These are phyloP conservation scores for Exophiala aquamarina DNA, from an alignment of 2,329 filamentous ascomycete species.

Conservation along the genomic window DNA sequence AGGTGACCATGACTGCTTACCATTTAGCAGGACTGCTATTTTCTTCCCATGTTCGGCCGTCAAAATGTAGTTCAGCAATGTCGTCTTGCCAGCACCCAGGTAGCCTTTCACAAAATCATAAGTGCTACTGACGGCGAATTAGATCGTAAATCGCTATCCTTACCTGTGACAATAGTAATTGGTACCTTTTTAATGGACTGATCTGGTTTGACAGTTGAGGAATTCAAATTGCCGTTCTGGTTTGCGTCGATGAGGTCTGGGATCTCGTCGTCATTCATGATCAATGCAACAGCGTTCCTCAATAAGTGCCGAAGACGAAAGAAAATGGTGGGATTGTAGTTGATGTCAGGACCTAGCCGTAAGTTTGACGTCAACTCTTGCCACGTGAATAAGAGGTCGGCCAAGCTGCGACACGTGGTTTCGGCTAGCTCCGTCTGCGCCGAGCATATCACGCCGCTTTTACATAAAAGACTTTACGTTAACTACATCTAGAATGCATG, in stretches of 20 bases:
- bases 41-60: constrained; percentile 95
- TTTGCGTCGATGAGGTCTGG: constrained; percentile 44
- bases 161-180: constrained; percentile 53
- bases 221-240: background rate
- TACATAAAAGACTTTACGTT: no score
- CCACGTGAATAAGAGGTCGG: no score
- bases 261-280: constrained; percentile 43
- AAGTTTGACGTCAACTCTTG: no score
- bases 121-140: background rate
- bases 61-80: constrained; percentile 91
- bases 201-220: constrained; percentile 8
- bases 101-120: constrained; percentile 63
- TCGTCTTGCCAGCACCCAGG: constrained; percentile 93
- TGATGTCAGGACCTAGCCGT: no score
- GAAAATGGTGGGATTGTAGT: no score
- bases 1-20: constrained; percentile 41
- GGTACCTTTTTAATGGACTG: constrained; percentile 42
- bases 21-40: constrained; percentile 96
- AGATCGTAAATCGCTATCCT: constrained; percentile 5
- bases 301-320: no score
- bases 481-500: no score
- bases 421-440: no score
- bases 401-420: no score
- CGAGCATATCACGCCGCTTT: no score
- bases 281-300: constrained; percentile 29